These are phyloP conservation scores for Talaromyces liani DNA, from an alignment of 495 filamentous ascomycete species.

Conservation along the genomic window DNA sequence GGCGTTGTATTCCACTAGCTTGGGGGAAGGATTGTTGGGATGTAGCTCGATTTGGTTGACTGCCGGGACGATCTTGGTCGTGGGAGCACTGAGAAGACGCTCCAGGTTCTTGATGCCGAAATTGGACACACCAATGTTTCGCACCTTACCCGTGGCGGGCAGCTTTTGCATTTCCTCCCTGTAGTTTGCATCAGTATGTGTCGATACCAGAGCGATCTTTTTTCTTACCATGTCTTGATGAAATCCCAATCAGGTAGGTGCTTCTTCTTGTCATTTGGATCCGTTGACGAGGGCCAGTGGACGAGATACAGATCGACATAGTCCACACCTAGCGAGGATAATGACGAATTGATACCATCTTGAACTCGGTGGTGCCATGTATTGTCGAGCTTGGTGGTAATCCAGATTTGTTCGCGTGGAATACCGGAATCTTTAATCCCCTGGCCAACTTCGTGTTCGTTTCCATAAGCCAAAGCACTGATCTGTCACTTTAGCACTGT, in stretches of 20 bases:
- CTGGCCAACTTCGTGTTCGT: slow-evolving; percentile 75
- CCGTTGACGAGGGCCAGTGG: slow-evolving; percentile 72
- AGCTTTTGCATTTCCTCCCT: slow-evolving; percentile 76
- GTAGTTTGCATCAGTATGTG: slow-evolving; percentile 1
- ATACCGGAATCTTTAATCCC: slow-evolving; percentile 76
- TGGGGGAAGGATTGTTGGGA: slow-evolving; percentile 71
- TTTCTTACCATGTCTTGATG: slow-evolving; percentile 62
- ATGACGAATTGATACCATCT: slow-evolving; percentile 60
- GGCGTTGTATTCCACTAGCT: slow-evolving; percentile 66
- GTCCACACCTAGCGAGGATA: slow-evolving; percentile 61
- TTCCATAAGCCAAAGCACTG: slow-evolving; percentile 74
- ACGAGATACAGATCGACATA: slow-evolving; percentile 85
- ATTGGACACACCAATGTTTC: slow-evolving; percentile 62
- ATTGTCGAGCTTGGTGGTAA: slow-evolving; percentile 87
- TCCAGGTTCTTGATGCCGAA: slow-evolving; percentile 55
- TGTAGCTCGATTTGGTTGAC: slow-evolving; percentile 94
- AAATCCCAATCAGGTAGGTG: slow-evolving; percentile 68
- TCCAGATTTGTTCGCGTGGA: slow-evolving; percentile 71
- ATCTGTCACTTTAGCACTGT: slow-evolving; percentile 22
- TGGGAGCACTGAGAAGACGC: slow-evolving; percentile 47
- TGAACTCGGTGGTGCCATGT: slow-evolving; percentile 65
- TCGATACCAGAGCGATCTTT: neutral
- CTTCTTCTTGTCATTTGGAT: slow-evolving; percentile 48
- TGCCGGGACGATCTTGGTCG: slow-evolving; percentile 59
- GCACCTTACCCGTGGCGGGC: slow-evolving; percentile 68